Percentiles rank a stretch among this genome's conserved stretches.
Conservation (phyloP, 2,329 filamentous ascomycete species). For the Periconia macrospinosa region DNA sequence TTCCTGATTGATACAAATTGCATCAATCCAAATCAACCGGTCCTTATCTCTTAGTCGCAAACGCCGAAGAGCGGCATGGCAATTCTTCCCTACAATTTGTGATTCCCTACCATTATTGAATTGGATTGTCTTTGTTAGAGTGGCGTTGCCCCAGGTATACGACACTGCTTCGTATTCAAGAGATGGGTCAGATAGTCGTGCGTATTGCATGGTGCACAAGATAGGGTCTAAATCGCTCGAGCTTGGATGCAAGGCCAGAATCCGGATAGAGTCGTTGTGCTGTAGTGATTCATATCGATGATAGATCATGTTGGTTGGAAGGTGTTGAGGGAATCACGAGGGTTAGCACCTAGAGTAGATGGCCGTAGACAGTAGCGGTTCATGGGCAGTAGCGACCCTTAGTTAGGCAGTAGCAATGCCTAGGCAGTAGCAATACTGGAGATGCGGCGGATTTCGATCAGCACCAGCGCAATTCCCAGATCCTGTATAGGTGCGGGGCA, state of each 20-base stretch:
- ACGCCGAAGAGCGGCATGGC: conserved; percentile 7
- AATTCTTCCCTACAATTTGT: conserved; percentile 5
- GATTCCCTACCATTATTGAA: conserved; percentile 1
- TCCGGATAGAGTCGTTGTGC: conserved; percentile 9
- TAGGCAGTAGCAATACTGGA: too few species aligned
- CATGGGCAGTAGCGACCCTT: too few species aligned
- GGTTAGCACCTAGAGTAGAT: too few species aligned
- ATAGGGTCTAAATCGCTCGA: conserved; percentile 4
- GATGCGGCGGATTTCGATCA: too few species aligned
- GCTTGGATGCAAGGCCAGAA: conserved; percentile 10
- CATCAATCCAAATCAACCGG: conserved; percentile 12
- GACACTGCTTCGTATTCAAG: conserved; percentile 11
- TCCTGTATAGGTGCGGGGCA: too few species aligned
- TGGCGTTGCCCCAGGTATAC: conserved; percentile 12
- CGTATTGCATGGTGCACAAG: conserved; percentile 9
- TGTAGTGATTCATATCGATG: conserved; percentile 6
- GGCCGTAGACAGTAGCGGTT: too few species aligned
- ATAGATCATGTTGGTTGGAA: background rate
- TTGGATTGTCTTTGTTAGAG: conserved; percentile 1
- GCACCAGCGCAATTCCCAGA: too few species aligned
- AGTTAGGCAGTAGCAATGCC: too few species aligned
- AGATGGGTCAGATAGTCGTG: conserved; percentile 3
- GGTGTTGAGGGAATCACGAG: too few species aligned
- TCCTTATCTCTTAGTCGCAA: conserved; percentile 3
- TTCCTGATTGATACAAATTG: conserved; percentile 8